Evolutionary conservation across 139 green algal genomes (phyloP), one percentile per base, ranked within the genome.

Genomic region (Desmodesmus armatus): DNA sequence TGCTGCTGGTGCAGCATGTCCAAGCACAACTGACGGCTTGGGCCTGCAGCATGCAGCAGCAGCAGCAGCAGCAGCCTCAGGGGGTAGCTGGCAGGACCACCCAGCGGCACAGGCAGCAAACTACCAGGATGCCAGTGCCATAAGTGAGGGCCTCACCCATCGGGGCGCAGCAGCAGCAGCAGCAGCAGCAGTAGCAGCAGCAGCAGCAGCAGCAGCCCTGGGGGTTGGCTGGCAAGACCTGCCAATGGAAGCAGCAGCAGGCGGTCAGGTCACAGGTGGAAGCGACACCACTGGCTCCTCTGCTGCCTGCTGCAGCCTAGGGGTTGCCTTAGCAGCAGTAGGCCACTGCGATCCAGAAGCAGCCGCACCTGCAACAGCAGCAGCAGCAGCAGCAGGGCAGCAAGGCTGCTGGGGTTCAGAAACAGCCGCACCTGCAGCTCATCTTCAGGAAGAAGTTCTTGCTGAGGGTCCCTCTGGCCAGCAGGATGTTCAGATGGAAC

Each of bases 151-250:
- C n/a, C n/a, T n/a, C n/a, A n/a, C n/a, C n/a, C n/a, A n/a, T n/a
- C n/a, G n/a, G n/a, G n/a, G n/a, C n/a, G 70, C 70, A 41, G 40
- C 70, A n/a, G 70, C 70, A 41, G 70, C 70, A 29, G 67, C 35
- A 33, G 37, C 67, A 53, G 67, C 35, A 40, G 70, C 29, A 2
- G 15, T 6, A 3, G 23, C 17, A 47, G 47, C 43, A 9, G 23
- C 25, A 15, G 27, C 3, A 37, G 43, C n/a, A 35, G 41, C 70
- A 41, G 27, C 67, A 78, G 70, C 23, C 9, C 23, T 0, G 31
- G 63, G 2, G 5, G 63, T 2, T 75, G 79, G n/a, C n/a, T n/a
- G n/a, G n/a, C n/a, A n/a, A n/a, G n/a, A n/a, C n/a, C n/a, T n/a
- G n/a, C n/a, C n/a, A n/a, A n/a, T n/a, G n/a, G n/a, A n/a, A n/a